A percentile compares a stretch with the other conserved stretches of the same genome.
These are phyloP conservation scores for Aureobasidium pullulans DNA, from an alignment of 2,329 filamentous ascomycete species.

Conservation along the genomic window DNA sequence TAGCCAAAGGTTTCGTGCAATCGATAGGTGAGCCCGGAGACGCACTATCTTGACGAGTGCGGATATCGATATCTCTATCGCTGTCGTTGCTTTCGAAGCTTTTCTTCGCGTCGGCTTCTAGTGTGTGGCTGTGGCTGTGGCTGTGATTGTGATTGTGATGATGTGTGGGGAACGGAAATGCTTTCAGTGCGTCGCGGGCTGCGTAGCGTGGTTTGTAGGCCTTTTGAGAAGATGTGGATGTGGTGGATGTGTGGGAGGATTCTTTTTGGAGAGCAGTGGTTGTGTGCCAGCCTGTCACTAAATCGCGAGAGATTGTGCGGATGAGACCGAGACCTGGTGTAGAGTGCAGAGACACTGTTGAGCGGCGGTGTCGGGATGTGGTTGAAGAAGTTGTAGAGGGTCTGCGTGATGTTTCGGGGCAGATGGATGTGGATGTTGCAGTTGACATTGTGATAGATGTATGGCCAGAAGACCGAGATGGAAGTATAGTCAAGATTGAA, in stretches of 20 bases:
- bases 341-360: neutral
- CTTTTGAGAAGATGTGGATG: neutral
- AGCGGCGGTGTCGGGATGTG: neutral
- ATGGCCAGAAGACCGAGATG: neutral
- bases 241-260: neutral
- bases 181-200: neutral
- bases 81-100: neutral
- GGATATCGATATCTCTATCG: neutral
- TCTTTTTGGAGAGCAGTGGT: neutral
- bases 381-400: neutral
- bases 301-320: neutral
- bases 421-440: neutral
- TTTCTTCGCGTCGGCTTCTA: no score
- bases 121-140: neutral
- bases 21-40: neutral
- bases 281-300: neutral
- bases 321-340: slow-evolving; percentile 1
- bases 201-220: neutral
- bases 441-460: neutral
- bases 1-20: neutral
- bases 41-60: neutral
- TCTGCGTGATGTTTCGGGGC: neutral
- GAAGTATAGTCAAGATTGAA: neutral
- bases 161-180: neutral
- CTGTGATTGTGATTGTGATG: no score